Evolutionary conservation across 352 stramenopile species (phyloP).

Genomic region (Phytophthora constricta): DNA sequence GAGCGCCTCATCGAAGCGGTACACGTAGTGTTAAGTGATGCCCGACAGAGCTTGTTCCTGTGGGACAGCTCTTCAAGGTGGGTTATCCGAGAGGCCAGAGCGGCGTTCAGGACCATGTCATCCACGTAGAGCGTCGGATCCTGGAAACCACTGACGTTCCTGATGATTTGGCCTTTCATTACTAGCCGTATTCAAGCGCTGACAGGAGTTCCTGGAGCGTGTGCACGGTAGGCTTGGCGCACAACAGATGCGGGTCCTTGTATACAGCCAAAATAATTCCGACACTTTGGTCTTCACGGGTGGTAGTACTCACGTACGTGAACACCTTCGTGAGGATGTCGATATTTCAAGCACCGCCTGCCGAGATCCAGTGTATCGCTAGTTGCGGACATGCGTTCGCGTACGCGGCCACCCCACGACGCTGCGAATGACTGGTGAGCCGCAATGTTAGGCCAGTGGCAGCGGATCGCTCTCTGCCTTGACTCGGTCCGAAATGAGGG

Average conservation of each 20-base stretch:
- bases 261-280: too few species aligned
- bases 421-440: too few species aligned
- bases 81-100: slow-evolving; percentile 5
- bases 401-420: neutral
- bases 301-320: too few species aligned
- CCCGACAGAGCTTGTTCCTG: neutral
- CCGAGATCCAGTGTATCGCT: neutral
- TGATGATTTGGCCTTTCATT: neutral
- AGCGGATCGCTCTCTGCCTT: too few species aligned
- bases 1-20: slow-evolving; percentile 7
- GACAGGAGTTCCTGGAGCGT: neutral
- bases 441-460: too few species aligned
- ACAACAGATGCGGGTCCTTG: neutral
- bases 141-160: neutral
- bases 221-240: neutral
- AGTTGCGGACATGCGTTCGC: neutral
- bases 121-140: too few species aligned
- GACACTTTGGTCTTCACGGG: too few species aligned
- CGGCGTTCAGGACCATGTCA: too few species aligned
- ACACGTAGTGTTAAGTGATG: slow-evolving; percentile 12
- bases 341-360: neutral
- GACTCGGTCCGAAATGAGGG: too few species aligned
- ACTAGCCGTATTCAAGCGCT: neutral
- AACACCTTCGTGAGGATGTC: neutral
- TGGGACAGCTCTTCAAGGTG: slow-evolving; percentile 8